Conservation (phyloP, 179 eudicot species). For the Heliamphora pulchella region DNA sequence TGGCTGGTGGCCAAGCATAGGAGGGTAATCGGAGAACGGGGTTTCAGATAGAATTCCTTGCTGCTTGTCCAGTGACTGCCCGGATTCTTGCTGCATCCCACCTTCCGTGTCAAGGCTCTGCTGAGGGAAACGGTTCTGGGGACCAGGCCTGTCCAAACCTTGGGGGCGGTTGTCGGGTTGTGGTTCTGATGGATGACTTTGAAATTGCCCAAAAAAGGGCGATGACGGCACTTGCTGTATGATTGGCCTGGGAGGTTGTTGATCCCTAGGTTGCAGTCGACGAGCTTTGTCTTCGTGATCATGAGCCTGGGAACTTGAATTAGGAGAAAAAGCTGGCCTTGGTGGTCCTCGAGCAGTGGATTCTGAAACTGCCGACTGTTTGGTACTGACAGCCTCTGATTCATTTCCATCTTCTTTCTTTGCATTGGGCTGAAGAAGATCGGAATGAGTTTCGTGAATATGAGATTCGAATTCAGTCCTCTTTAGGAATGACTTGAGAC, state of each 20-base stretch:
- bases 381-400: conserved; percentile 44
- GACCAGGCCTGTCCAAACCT: conserved; percentile 31
- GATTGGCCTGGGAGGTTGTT: conserved; percentile 47
- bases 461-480: conserved; percentile 79
- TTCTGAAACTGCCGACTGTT: conserved; percentile 49
- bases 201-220: conserved; percentile 43
- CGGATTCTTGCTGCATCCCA: conserved; percentile 32
- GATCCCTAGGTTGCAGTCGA: conserved; percentile 44
- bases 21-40: conserved; percentile 33
- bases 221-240: conserved; percentile 38
- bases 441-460: conserved; percentile 48
- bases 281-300: conserved; percentile 58
- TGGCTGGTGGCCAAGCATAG: conserved; percentile 33
- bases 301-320: conserved; percentile 38
- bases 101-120: conserved; percentile 36
- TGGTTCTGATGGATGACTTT: conserved; percentile 32
- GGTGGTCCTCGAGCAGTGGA: conserved; percentile 25
- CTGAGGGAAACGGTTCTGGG: conserved; percentile 34
- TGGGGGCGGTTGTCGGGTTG: conserved; percentile 32
- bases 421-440: conserved; percentile 55
- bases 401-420: conserved; percentile 49
- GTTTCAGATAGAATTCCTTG: conserved; percentile 35
- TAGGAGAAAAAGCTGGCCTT: conserved; percentile 43
- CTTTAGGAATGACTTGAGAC: conserved; percentile 80
- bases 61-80: conserved; percentile 35